Percentiles rank a stretch among this genome's conserved stretches.
phyloP scores from a whole-genome alignment of 1,284 basidiomycete species.

The Pterula multifida region DNA sequence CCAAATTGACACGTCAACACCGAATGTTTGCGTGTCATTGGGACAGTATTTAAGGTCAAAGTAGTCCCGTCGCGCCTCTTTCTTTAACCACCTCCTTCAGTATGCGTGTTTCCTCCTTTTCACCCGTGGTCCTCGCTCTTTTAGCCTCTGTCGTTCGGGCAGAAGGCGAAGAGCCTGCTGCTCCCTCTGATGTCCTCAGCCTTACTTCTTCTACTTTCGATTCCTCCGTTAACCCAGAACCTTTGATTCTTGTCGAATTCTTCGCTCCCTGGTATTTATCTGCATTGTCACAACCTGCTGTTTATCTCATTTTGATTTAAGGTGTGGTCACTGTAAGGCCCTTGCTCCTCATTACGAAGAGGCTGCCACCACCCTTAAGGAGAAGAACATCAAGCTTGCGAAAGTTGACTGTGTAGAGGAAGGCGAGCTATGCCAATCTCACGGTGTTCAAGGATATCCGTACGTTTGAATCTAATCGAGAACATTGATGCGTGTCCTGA shows the following conservation, averaged over 20 bases:
- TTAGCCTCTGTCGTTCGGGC: slow-evolving; percentile 31
- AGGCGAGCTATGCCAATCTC: slow-evolving; percentile 74
- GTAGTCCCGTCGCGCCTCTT: slow-evolving; percentile 5
- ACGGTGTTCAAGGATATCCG: slow-evolving; percentile 90
- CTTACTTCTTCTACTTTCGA: slow-evolving; percentile 68
- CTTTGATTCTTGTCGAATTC: slow-evolving; percentile 91
- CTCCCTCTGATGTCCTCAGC: slow-evolving; percentile 68
- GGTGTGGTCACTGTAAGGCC: slow-evolving; percentile 89
- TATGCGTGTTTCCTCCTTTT: slow-evolving; percentile 38
- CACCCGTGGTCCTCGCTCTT: slow-evolving; percentile 31
- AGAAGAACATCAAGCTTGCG: slow-evolving; percentile 82
- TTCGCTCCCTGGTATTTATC: slow-evolving; percentile 72
- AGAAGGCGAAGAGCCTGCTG: neutral
- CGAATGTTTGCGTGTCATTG: slow-evolving; percentile 2
- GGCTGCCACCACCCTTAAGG: slow-evolving; percentile 88
- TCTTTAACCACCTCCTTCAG: slow-evolving; percentile 16
- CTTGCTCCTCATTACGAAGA: slow-evolving; percentile 93
- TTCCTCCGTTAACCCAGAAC: slow-evolving; percentile 52
- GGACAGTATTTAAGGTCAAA: slow-evolving; percentile 1
- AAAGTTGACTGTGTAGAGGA: slow-evolving; percentile 94
- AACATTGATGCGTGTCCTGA: slow-evolving; percentile 9
- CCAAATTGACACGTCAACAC: slow-evolving; percentile 15
- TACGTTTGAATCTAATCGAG: slow-evolving; percentile 32
- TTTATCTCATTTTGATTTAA: slow-evolving; percentile 15
- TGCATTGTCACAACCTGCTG: slow-evolving; percentile 1